These are phyloP conservation scores for Mycena latifolia DNA, from an alignment of 768 basidiomycete genomes.

Conservation along the genomic window DNA sequence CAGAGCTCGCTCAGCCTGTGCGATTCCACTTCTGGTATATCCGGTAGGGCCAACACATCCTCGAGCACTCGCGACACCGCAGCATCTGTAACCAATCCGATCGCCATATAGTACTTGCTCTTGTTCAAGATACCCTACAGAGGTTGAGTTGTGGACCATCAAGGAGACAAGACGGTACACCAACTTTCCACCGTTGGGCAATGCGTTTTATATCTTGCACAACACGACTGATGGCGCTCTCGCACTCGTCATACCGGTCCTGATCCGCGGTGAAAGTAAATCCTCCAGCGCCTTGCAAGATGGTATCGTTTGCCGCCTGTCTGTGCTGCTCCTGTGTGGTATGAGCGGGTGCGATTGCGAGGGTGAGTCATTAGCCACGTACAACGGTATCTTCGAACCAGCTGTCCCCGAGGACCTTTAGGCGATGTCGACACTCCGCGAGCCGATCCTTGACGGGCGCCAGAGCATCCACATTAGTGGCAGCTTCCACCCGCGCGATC, in stretches of 20 bases:
- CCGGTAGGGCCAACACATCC: conserved; percentile 81
- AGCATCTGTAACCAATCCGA: conserved; percentile 79
- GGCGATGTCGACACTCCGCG: conserved; percentile 60
- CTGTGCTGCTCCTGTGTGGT: conserved; percentile 62
- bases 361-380: conserved; percentile 45
- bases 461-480: conserved; percentile 33
- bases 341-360: conserved; percentile 8
- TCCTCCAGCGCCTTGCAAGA: conserved; percentile 68
- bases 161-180: conserved; percentile 29
- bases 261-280: conserved; percentile 80
- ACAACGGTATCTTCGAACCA: conserved; percentile 82
- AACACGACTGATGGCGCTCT: conserved; percentile 72
- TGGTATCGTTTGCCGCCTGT: conserved; percentile 55
- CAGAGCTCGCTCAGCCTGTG: conserved; percentile 87
- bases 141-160: conserved; percentile 1
- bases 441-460: conserved; percentile 58
- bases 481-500: conserved; percentile 55
- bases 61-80: conserved; percentile 75
- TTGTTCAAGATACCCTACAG: conserved; percentile 75
- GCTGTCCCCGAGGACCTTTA: conserved; percentile 71
- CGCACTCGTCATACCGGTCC: conserved; percentile 82
- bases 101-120: conserved; percentile 76
- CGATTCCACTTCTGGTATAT: conserved; percentile 92
- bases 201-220: conserved; percentile 73
- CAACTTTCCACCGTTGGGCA: conserved; percentile 81